Evolutionary conservation across 1,284 basidiomycete genomes (phyloP), one percentile per base, ranked within the genome.

Genomic region (Boletus albobrunnescens): DNA sequence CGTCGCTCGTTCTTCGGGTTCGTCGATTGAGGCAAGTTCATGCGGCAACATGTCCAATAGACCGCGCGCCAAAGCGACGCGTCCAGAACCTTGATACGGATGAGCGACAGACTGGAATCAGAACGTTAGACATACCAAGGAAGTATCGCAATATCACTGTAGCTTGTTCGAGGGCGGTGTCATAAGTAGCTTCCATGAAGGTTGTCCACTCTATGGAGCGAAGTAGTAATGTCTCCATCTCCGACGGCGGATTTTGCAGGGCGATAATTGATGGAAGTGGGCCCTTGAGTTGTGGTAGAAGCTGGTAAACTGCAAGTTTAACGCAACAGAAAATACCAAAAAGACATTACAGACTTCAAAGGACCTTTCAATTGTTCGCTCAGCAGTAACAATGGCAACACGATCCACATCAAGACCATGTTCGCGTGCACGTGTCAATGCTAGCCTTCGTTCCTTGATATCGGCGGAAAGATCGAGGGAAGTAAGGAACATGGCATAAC

Each of bases 121-220:
- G 16, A 26, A 27, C 3, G 3, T 14, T 23, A 19, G 39, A 63
- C 79, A 36, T 59, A 92, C 92, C 82, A 16, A 96, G 77, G 73
- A 95, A 91, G 63, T 91, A 92, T 13, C 93, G 81, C 47, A 91
- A 67, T 42, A 94, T 86, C 32, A 88, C 82, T 52, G 94, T 92
- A 2, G 89, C 83, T 58, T 93, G 89, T 58, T 87, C 79, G 4
- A 96, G 71, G 0, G 92, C 92, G 14, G 83, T 83, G n/a, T 74
- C 70, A 53, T 84, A 82, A 1, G 91, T 95, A 16, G 76, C 70
- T 33, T 82, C 78, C 52, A 79, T 73, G 64, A 92, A 89, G 0
- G 82, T 89, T 37, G 95, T 89, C 95, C 95, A 99, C 62, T 98
- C 94, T 48, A 98, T 84, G 0, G 90, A 88, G 9, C 92, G 79